These are phyloP conservation scores for Sugiyamaella paludigena DNA, from an alignment of 1,139 yeast species.

Conservation along the genomic window DNA sequence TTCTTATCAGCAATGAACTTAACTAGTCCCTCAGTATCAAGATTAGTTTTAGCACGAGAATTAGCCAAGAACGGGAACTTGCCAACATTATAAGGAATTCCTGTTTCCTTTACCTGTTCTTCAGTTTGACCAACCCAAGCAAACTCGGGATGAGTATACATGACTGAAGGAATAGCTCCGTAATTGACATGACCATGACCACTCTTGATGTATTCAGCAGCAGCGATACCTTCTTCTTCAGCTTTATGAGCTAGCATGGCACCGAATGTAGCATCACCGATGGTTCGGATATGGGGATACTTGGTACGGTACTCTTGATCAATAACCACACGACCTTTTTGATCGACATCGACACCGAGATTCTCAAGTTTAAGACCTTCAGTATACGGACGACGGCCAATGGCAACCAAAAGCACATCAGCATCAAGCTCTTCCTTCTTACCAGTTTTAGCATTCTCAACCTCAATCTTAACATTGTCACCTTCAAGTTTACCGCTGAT, in stretches of 20 bases:
- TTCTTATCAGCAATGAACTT: constrained; percentile 95
- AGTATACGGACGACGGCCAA: constrained; percentile 98
- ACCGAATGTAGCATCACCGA: constrained; percentile 98
- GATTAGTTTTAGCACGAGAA: constrained; percentile 98
- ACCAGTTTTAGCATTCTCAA: constrained; percentile 87
- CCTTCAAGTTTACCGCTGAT: constrained; percentile 83
- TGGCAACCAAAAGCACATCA: constrained; percentile 92
- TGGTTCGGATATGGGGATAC: constrained; percentile 89
- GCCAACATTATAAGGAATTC: constrained; percentile 88
- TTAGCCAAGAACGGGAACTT: constrained; percentile 98
- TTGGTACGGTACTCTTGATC: constrained; percentile 93
- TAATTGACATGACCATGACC: constrained; percentile 99
- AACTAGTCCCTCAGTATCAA: constrained; percentile 96
- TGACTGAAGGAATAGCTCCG: constrained; percentile 94
- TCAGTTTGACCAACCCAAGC: constrained; percentile 99
- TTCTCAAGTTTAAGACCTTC: constrained; percentile 86
- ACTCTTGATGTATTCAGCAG: constrained; percentile 86
- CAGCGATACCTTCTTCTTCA: constrained; percentile 99
- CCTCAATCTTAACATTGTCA: constrained; percentile 86
- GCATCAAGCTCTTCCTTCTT: constrained; percentile 77
- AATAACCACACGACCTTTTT: constrained; percentile 88
- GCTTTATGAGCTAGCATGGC: constrained; percentile 99
- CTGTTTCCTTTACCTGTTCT: constrained; percentile 92
- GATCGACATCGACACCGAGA: constrained; percentile 78
- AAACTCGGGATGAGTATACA: constrained; percentile 99